phyloP scores from a whole-genome alignment of 176 grass and related monocot species.

The Oryza australiensis region DNA sequence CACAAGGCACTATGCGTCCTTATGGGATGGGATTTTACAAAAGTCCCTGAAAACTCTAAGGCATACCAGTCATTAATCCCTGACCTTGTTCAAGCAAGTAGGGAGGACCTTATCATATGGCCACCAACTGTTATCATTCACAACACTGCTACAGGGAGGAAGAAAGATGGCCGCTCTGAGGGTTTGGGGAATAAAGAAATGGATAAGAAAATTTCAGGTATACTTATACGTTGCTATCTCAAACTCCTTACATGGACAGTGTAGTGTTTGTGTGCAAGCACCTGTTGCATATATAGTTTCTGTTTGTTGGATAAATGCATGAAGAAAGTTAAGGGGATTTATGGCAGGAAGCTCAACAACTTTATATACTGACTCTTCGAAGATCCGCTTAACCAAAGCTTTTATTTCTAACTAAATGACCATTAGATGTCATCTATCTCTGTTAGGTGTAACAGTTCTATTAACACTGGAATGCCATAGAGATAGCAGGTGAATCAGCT shows the following conservation, averaged over 20 bases:
- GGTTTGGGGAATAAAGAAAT: slow-evolving; percentile 97
- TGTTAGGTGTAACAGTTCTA: background rate
- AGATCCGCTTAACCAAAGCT: background rate
- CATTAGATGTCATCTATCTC: background rate
- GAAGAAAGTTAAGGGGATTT: background rate
- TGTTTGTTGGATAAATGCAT: slow-evolving; percentile 17
- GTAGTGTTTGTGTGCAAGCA: slow-evolving; percentile 22
- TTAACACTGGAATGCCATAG: background rate
- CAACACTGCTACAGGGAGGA: slow-evolving; percentile 84
- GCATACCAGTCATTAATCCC: slow-evolving; percentile 80
- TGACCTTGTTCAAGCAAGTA: slow-evolving; percentile 79
- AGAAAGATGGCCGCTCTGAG: slow-evolving; percentile 84
- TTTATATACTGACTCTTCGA: background rate
- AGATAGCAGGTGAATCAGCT: background rate
- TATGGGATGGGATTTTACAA: slow-evolving; percentile 95
- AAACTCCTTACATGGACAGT: slow-evolving; percentile 23
- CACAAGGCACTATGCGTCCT: slow-evolving; percentile 97
- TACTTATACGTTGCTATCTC: slow-evolving; percentile 33
- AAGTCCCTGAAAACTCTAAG: slow-evolving; percentile 88
- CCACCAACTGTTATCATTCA: slow-evolving; percentile 88
- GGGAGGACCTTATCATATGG: slow-evolving; percentile 95
- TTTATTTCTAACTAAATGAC: background rate
- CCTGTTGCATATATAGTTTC: slow-evolving; percentile 21
- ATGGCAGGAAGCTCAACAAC: background rate
- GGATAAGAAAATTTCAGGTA: slow-evolving; percentile 98